Evolutionary conservation across 2,329 filamentous ascomycete genomes (phyloP).

Genomic region (Akanthomyces muscarius): DNA sequence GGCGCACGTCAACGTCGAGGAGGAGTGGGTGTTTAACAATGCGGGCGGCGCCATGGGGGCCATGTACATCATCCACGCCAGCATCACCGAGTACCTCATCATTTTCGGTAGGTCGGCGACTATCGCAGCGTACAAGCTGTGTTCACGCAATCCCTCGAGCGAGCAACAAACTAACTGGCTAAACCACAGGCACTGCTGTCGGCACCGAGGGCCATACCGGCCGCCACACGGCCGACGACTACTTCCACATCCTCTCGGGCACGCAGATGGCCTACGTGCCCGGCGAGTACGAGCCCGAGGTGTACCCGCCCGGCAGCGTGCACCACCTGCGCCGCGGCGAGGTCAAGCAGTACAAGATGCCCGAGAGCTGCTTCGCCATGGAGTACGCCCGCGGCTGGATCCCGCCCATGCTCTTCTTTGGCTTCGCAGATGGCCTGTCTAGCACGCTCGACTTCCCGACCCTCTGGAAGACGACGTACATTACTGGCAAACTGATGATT

Average conservation of each 20-base stretch:
- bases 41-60: conserved; percentile 87
- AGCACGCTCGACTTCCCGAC: conserved; percentile 85
- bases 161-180: no score
- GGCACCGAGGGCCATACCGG: conserved; percentile 87
- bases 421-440: conserved; percentile 74
- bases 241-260: conserved; percentile 84
- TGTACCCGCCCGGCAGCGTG: conserved; percentile 65
- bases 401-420: conserved; percentile 87
- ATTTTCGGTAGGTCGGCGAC: conserved; percentile 58
- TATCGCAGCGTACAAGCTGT: no score
- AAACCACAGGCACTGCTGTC: conserved; percentile 55
- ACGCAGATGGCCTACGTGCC: conserved; percentile 72
- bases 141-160: no score
- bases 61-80: conserved; percentile 87
- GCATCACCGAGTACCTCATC: conserved; percentile 87
- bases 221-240: conserved; percentile 88
- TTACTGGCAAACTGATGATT: conserved; percentile 75
- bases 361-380: conserved; percentile 70
- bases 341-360: conserved; percentile 82
- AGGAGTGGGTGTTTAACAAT: conserved; percentile 92
- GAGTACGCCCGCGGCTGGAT: conserved; percentile 89
- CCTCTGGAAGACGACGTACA: conserved; percentile 69
- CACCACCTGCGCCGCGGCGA: conserved; percentile 68
- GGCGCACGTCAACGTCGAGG: conserved; percentile 60
- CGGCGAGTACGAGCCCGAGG: conserved; percentile 62